These are phyloP conservation scores for Trichosporon sp. DNA, from an alignment of 1,284 basidiomycete species.

Conservation along the genomic window DNA sequence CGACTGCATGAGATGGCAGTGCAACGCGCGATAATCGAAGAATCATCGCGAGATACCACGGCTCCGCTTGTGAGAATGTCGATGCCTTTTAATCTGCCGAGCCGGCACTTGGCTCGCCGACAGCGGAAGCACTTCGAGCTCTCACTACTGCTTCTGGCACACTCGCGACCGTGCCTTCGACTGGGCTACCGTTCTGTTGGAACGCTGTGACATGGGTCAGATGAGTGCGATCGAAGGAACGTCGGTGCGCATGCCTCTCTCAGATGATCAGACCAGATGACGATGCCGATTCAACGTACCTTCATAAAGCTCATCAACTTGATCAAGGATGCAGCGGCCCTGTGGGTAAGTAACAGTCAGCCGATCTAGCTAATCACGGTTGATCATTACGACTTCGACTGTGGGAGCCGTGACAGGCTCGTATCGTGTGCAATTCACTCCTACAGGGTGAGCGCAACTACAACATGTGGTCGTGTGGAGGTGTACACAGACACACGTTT, in stretches of 20 bases:
- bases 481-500: not conserved
- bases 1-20: not conserved
- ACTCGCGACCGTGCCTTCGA: not conserved
- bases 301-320: not conserved
- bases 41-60: too few relatives aligned
- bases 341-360: not conserved
- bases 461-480: not conserved
- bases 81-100: not conserved
- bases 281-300: not conserved
- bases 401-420: not conserved
- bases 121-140: not conserved
- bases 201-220: not conserved
- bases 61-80: too few relatives aligned
- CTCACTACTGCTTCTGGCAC: too few relatives aligned
- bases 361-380: not conserved
- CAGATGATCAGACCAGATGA: not conserved
- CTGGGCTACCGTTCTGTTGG: not conserved
- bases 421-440: not conserved
- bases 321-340: not conserved
- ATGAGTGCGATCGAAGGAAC: not conserved
- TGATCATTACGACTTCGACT: not conserved
- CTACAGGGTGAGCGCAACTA: too few relatives aligned
- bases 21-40: too few relatives aligned
- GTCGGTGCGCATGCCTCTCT: not conserved
- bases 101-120: too few relatives aligned